Conservation (phyloP, 2,329 filamentous ascomycete genomes). For the Colletotrichum salicis region DNA sequence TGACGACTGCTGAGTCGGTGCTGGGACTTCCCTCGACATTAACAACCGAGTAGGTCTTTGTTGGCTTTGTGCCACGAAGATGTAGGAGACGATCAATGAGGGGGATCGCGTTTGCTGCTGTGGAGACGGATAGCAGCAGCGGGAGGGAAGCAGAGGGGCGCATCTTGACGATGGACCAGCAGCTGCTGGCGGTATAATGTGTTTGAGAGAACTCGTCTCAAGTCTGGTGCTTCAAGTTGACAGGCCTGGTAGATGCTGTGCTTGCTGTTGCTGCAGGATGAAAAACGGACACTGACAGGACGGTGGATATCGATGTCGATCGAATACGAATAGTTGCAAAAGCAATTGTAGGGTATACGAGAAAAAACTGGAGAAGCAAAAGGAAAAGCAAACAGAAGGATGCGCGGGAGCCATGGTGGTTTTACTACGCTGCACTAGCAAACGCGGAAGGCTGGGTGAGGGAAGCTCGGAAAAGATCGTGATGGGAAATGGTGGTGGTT, state of each 20-base stretch:
- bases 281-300: background rate
- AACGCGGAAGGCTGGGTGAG: slow-evolving; percentile 35
- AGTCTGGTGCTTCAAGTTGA: background rate
- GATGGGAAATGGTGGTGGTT: slow-evolving; percentile 37
- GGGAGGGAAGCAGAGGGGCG: slow-evolving; percentile 39
- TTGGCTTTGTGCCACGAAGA: slow-evolving; percentile 22
- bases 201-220: background rate
- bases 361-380: slow-evolving; percentile 27
- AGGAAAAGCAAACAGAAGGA: slow-evolving; percentile 19
- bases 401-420: slow-evolving; percentile 32
- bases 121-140: slow-evolving; percentile 41
- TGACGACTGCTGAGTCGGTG: slow-evolving; percentile 39
- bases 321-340: slow-evolving; percentile 9
- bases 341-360: background rate
- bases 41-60: slow-evolving; percentile 49
- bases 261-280: background rate
- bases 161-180: slow-evolving; percentile 42
- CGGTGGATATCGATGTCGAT: slow-evolving; percentile 14
- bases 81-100: slow-evolving; percentile 37
- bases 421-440: slow-evolving; percentile 33
- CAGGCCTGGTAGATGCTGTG: background rate
- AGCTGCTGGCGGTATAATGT: background rate
- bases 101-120: slow-evolving; percentile 42
- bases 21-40: slow-evolving; percentile 39
- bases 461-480: slow-evolving; percentile 10